These are phyloP conservation scores for Leucocoprinus sp. DNA, from an alignment of 768 basidiomycete genomes.

Conservation along the genomic window DNA sequence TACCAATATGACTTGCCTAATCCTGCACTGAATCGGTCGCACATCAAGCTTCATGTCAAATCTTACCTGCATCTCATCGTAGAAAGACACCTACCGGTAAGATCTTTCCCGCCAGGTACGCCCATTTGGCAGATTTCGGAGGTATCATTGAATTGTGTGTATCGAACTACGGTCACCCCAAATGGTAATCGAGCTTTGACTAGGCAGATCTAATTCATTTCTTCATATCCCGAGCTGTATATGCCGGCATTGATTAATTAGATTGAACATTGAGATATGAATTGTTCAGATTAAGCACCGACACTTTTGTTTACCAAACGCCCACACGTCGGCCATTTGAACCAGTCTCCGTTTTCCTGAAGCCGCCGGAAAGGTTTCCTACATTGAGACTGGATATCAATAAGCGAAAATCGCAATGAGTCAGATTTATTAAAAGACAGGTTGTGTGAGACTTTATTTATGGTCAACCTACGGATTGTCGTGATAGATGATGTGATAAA, in stretches of 20 bases:
- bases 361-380: neutral
- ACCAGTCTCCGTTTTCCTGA: neutral
- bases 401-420: neutral
- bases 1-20: conserved; percentile 2
- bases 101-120: neutral
- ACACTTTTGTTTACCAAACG: neutral
- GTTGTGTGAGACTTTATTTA: neutral
- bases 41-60: neutral
- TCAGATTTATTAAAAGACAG: neutral
- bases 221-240: conserved; percentile 1
- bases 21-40: conserved; percentile 2
- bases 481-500: neutral
- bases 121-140: neutral
- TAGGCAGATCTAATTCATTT: conserved; percentile 7
- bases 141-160: neutral
- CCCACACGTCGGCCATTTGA: neutral
- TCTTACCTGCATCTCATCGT: neutral
- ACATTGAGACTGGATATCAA: neutral
- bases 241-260: conserved; percentile 1
- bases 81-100: conserved; percentile 1
- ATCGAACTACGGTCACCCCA: conserved; percentile 7
- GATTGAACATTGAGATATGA: neutral
- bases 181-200: conserved; percentile 7
- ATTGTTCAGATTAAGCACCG: conserved; percentile 2
- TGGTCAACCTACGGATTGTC: neutral